phyloP scores from a whole-genome alignment of 306 rosid genomes.

The Luffa acutangula region DNA sequence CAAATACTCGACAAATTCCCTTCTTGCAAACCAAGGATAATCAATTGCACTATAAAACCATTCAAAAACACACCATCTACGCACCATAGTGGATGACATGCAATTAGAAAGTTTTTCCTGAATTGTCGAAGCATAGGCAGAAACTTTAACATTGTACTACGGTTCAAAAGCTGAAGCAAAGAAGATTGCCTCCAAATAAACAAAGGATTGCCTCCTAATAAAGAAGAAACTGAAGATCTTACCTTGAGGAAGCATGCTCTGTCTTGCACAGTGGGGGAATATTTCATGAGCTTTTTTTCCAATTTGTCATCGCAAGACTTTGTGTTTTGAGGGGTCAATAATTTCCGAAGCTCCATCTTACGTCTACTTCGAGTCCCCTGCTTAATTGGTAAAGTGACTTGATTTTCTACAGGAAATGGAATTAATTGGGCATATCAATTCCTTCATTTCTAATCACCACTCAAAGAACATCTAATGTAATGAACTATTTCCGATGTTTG shows the following conservation, averaged over 20 bases:
- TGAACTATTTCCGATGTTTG: constrained; percentile 39
- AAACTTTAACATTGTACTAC: background rate
- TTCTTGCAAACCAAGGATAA: constrained; percentile 90
- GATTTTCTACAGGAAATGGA: constrained; percentile 27
- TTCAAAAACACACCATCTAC: constrained; percentile 80
- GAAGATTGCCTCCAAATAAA: background rate
- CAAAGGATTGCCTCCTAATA: background rate
- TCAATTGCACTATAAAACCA: constrained; percentile 96
- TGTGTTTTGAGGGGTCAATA: constrained; percentile 24
- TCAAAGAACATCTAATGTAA: constrained; percentile 37
- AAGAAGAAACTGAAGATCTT: constrained; percentile 5
- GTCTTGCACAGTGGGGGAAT: constrained; percentile 24
- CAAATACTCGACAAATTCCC: constrained; percentile 87
- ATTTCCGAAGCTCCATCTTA: constrained; percentile 36
- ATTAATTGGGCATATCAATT: constrained; percentile 25
- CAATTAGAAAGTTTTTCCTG: constrained; percentile 70
- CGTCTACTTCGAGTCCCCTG: constrained; percentile 46
- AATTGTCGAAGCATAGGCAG: constrained; percentile 16
- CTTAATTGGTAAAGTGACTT: constrained; percentile 36
- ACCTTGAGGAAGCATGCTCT: constrained; percentile 30
- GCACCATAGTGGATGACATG: constrained; percentile 54
- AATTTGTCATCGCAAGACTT: constrained; percentile 30
- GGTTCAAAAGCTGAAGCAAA: background rate
- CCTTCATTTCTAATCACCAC: constrained; percentile 26
- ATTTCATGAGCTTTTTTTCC: constrained; percentile 30